Conservation (phyloP, 495 filamentous ascomycete species). For the Penicillium lividum region DNA sequence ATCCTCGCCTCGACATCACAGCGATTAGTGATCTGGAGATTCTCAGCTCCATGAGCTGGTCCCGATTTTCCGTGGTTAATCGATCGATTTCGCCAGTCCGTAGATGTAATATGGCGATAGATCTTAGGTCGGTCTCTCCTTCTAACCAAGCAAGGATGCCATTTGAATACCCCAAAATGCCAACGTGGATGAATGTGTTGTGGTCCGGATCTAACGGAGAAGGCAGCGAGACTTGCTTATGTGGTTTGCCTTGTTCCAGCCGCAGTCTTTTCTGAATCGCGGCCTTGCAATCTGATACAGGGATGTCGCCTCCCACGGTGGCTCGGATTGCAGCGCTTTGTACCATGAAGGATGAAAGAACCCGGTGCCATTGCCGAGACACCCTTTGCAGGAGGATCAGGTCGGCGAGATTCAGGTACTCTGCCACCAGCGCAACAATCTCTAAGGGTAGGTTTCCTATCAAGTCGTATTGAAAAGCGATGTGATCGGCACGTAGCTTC, state of each 20-base stretch:
- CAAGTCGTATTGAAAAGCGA: conserved; percentile 36
- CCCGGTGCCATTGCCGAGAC: conserved; percentile 33
- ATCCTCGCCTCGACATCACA: conserved; percentile 27
- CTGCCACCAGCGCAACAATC: conserved; percentile 26
- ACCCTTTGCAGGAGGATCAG: conserved; percentile 33
- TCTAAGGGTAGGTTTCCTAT: conserved; percentile 36
- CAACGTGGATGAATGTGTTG: background rate
- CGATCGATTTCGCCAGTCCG: background rate
- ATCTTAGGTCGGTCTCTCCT: background rate
- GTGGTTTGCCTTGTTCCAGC: conserved; percentile 10
- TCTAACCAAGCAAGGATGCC: conserved; percentile 30
- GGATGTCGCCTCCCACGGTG: conserved; percentile 7
- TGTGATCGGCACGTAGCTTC: conserved; percentile 20
- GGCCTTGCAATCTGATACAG: background rate
- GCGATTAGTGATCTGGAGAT: conserved; percentile 29
- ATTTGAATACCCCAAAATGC: conserved; percentile 22
- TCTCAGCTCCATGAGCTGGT: conserved; percentile 15
- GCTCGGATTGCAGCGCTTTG: conserved; percentile 16
- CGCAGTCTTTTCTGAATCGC: conserved; percentile 8
- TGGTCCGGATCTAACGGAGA: background rate
- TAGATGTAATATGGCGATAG: conserved; percentile 22
- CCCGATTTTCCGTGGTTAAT: conserved; percentile 35
- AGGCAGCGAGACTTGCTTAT: background rate
- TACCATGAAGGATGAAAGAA: conserved; percentile 29
- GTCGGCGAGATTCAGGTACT: conserved; percentile 28